Percentiles rank a stretch among this genome's conserved stretches.
These are phyloP conservation scores for Piper longum DNA, from an alignment of 164 flowering plant genomes.

Conservation along the genomic window DNA sequence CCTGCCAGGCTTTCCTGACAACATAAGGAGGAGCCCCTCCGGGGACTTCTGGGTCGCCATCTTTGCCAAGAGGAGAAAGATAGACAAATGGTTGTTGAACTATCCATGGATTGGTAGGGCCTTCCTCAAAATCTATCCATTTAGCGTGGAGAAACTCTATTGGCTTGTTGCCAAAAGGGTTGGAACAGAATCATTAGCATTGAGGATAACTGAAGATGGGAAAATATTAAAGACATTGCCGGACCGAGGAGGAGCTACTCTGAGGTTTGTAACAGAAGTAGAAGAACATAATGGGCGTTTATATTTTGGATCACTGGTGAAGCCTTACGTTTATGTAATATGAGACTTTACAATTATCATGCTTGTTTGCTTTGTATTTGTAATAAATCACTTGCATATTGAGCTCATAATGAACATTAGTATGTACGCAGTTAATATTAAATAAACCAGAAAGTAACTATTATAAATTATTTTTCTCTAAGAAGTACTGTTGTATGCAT, in stretches of 20 bases:
- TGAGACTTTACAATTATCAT: neutral
- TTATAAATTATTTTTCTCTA: neutral
- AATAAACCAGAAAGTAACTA: too few species aligned
- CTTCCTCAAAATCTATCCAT: neutral
- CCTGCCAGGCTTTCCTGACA: constrained; percentile 18
- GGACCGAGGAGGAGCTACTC: constrained; percentile 5
- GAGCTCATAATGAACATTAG: too few species aligned
- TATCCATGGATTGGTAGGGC: neutral
- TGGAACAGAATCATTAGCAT: neutral
- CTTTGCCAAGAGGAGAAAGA: constrained; percentile 1
- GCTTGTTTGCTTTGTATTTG: too few species aligned
- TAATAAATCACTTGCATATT: too few species aligned
- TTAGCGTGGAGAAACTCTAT: neutral
- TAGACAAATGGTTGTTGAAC: neutral
- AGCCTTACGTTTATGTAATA: constrained; percentile 11
- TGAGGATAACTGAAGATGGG: constrained; percentile 6
- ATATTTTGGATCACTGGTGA: constrained; percentile 11
- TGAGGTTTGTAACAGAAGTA: neutral
- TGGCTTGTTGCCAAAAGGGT: neutral
- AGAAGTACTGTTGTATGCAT: neutral
- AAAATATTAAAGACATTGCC: constrained; percentile 7
- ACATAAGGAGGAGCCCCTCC: constrained; percentile 11
- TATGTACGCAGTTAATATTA: too few species aligned
- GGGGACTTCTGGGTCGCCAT: constrained; percentile 20
- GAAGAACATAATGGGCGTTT: constrained; percentile 1